Evolutionary conservation across 768 basidiomycete genomes (phyloP), one percentile per base, ranked within the genome.

Genomic region (Serpula lacrymans): DNA sequence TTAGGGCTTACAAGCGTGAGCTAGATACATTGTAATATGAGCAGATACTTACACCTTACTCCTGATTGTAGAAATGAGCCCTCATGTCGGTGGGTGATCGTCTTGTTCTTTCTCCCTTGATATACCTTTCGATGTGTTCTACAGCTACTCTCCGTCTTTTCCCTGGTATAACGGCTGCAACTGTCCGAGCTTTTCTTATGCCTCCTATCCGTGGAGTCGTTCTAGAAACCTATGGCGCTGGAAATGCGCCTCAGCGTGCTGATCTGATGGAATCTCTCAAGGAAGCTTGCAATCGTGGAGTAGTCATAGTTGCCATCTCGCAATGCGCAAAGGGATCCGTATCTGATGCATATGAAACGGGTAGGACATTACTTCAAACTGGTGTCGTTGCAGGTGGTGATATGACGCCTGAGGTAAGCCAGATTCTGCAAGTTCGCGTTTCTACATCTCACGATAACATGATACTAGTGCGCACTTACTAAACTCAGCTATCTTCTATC

Each of bases 401-500:
- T 59, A 94, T 95, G 92, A 96, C 93, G 1, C 88, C 91, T n/a
- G 91, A 95, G 77, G 89, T 88, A 44, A 27, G 64, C 43, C 28
- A 5, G 13, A 18, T 20, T n/a, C 12, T 28, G 7, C 33, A 37
- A n/a, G 17, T 32, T 21, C 22, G 8, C 18, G 17, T 27, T 23
- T 41, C 28, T 14, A 30, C 28, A 31, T 37, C 22, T 14, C 40
- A 29, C 41, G 20, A 22, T 31, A n/a, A 37, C 24, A 24, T 13
- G 14, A 28, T 25, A 13, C 6, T 42, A 94, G 91, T 90, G 89
- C 44, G 93, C 93, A 2, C 75, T 96, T 14, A 75, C 90, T 11
- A 97, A 97, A 65, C 73, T 97, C 12, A 77, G 85, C 33, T 97
- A 96, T 55, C 76, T 97, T 11, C 72, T 96, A 24, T 89, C 89